Conservation (phyloP, 2,329 filamentous ascomycete genomes). For the Phyllosticta paracitricarpa region DNA sequence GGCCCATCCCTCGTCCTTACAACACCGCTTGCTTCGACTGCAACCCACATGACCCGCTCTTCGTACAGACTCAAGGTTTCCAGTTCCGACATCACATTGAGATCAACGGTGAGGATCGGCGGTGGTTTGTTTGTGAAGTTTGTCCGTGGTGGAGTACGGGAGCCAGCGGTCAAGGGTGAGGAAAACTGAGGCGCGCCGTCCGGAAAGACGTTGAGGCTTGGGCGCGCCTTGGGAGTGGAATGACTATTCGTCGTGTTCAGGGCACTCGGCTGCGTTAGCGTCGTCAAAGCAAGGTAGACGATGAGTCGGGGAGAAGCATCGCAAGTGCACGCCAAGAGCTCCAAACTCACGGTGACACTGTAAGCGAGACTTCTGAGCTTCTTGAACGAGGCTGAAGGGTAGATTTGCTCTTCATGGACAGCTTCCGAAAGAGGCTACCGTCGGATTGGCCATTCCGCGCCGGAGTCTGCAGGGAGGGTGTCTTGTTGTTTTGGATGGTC, state of each 20-base stretch:
- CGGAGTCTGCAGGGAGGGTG: slow-evolving; percentile 7
- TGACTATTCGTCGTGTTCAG: neutral
- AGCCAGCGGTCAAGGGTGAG: neutral
- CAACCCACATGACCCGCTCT: slow-evolving; percentile 19
- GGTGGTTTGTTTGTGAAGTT: neutral
- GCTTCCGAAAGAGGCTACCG: slow-evolving; percentile 18
- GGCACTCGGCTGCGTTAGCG: neutral
- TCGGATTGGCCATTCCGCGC: slow-evolving; percentile 17
- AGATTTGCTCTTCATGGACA: slow-evolving; percentile 20
- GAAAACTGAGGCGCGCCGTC: neutral
- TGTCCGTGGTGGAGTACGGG: neutral
- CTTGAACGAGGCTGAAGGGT: slow-evolving; percentile 14
- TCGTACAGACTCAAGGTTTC: slow-evolving; percentile 7
- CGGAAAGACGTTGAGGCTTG: neutral
- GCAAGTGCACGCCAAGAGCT: neutral
- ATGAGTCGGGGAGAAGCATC: neutral
- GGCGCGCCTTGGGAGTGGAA: neutral
- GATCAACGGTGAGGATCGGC: slow-evolving; percentile 9
- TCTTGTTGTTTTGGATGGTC: slow-evolving; percentile 13
- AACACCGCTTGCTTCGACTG: slow-evolving; percentile 22
- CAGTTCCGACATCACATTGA: slow-evolving; percentile 5
- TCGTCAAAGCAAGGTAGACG: neutral
- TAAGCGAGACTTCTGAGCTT: slow-evolving; percentile 20
- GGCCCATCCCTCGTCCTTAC: slow-evolving; percentile 13
- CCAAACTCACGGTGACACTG: slow-evolving; percentile 12